Evolutionary conservation across 495 filamentous ascomycete genomes (phyloP).

Genomic region (Terfezia claveryi): DNA sequence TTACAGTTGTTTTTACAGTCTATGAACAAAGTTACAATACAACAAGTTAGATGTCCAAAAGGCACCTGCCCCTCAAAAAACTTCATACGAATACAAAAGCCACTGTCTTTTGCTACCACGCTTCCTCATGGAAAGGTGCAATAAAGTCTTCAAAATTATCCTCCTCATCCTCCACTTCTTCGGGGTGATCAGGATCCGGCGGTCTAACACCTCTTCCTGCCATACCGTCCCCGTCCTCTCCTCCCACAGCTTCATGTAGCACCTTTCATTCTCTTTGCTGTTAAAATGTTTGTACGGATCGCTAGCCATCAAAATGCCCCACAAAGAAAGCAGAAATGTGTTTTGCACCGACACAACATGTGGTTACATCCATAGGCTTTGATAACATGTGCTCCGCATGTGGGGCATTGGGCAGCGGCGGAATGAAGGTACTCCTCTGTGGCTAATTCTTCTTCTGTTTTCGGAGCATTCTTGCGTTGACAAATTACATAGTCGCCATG

Average conservation of each 20-base stretch:
- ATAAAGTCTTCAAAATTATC: no score
- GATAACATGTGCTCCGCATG: constrained; percentile 61
- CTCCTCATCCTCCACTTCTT: not conserved
- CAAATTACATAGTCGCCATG: constrained; percentile 58
- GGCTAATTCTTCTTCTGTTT: constrained; percentile 64
- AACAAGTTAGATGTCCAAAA: no score
- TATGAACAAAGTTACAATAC: no score
- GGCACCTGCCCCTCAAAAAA: no score
- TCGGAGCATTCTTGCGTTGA: constrained; percentile 37
- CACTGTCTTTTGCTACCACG: no score
- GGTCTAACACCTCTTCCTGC: constrained; percentile 20
- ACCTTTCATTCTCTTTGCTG: constrained; percentile 40
- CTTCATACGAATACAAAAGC: no score
- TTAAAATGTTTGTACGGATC: constrained; percentile 90
- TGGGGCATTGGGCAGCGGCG: constrained; percentile 78
- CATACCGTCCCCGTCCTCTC: constrained; percentile 62
- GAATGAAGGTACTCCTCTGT: constrained; percentile 56
- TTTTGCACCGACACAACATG: constrained; percentile 78
- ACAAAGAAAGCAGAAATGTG: constrained; percentile 94
- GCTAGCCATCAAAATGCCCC: constrained; percentile 50
- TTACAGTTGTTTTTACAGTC: no score
- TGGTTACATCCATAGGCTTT: constrained; percentile 95
- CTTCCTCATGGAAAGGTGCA: no score
- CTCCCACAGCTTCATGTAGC: constrained; percentile 66
- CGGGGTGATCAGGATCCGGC: not conserved